phyloP scores from a whole-genome alignment of 495 filamentous ascomycete genomes.

The Articulospora tetracladia region DNA sequence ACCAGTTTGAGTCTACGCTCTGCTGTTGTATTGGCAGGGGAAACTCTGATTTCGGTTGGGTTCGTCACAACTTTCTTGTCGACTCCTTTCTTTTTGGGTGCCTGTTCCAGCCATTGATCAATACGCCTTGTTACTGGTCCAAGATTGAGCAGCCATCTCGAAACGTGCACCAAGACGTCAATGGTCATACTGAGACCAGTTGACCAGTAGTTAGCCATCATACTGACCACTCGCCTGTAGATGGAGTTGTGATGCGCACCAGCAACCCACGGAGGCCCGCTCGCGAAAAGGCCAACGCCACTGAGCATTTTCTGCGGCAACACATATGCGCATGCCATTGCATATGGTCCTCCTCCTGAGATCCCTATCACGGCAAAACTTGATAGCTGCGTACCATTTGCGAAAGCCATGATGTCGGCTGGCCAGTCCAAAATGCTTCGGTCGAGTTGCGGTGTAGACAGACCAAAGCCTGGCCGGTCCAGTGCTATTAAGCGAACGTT shows the following conservation, averaged over 20 bases:
- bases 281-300: neutral
- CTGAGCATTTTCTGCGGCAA: conserved; percentile 5
- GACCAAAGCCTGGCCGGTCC: conserved; percentile 10
- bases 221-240: neutral
- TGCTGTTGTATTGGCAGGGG: neutral
- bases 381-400: conserved; percentile 2
- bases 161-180: neutral
- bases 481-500: conserved; percentile 10
- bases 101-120: neutral
- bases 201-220: neutral
- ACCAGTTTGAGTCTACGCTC: neutral
- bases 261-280: neutral
- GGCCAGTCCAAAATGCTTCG: conserved; percentile 8
- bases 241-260: neutral
- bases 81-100: neutral
- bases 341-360: conserved; percentile 14
- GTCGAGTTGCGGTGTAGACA: conserved; percentile 2
- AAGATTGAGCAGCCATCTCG: neutral
- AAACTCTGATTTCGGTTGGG: neutral
- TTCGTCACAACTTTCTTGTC: neutral
- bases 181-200: neutral
- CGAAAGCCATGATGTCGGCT: neutral
- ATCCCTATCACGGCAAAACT: conserved; percentile 3
- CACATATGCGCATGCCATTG: conserved; percentile 9
- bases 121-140: neutral